A percentile compares a stretch with the other conserved stretches of the same genome.
Conservation (phyloP, 129 eudicot species). For the Chrysanthemum makinoi region DNA sequence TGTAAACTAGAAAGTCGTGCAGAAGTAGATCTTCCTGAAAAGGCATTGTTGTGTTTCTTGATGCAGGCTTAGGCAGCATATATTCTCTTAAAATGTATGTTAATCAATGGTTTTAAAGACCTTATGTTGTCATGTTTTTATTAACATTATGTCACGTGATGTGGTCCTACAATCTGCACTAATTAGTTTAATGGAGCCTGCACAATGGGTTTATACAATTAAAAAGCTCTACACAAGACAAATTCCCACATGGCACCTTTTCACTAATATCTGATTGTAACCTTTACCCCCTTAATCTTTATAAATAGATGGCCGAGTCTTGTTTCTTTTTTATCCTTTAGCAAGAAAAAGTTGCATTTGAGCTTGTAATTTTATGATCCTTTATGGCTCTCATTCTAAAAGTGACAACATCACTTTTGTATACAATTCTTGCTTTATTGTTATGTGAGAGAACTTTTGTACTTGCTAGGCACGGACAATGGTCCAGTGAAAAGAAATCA, state of each 20-base stretch:
- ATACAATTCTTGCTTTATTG: constrained; percentile 28
- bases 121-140: constrained; percentile 22
- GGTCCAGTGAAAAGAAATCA: constrained; percentile 41
- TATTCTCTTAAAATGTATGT: constrained; percentile 24
- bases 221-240: constrained; percentile 21
- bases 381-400: constrained; percentile 47
- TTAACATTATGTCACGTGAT: constrained; percentile 39
- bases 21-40: constrained; percentile 19
- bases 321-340: constrained; percentile 45
- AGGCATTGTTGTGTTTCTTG: constrained; percentile 28
- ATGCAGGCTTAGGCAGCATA: constrained; percentile 25
- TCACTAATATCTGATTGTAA: constrained; percentile 31
- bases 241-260: constrained; percentile 39
- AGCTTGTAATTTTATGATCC: constrained; percentile 26
- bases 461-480: constrained; percentile 48
- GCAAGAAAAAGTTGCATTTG: constrained; percentile 33
- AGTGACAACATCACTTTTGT: constrained; percentile 24
- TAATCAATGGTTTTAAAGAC: constrained; percentile 9
- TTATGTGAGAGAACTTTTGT: constrained; percentile 32
- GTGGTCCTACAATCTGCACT: constrained; percentile 35
- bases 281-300: constrained; percentile 29
- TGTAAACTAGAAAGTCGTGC: constrained; percentile 23
- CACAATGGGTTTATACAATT: too few relatives aligned
- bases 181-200: too few relatives aligned
- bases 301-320: constrained; percentile 56